phyloP scores from a whole-genome alignment of 495 filamentous ascomycete genomes.

The Cairneyella variabilis region DNA sequence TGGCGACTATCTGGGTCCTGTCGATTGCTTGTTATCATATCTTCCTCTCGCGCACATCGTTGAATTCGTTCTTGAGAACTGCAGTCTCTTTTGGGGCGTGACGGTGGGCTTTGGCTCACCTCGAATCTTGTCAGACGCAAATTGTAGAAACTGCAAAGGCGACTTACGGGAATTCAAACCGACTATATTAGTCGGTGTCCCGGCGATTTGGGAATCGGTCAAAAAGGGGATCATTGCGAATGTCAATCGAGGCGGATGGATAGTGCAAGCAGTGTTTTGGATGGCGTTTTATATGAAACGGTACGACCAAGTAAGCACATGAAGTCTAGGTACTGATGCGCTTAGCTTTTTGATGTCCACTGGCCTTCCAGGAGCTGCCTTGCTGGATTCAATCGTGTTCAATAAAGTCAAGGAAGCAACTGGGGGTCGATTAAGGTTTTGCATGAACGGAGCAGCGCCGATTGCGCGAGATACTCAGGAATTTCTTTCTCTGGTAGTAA shows the following conservation, averaged over 20 bases:
- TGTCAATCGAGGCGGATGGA: conserved; percentile 63
- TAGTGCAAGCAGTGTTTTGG: conserved; percentile 87
- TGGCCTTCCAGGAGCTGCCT: conserved; percentile 66
- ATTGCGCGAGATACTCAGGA: conserved; percentile 79
- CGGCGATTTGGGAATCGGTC: conserved; percentile 94
- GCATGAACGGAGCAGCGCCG: conserved; percentile 81
- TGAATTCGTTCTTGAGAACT: conserved; percentile 94
- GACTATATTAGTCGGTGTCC: conserved; percentile 87
- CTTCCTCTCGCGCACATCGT: conserved; percentile 91
- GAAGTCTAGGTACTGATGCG: background rate
- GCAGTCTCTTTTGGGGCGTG: conserved; percentile 83
- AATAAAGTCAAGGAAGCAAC: conserved; percentile 87
- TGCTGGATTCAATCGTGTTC: conserved; percentile 76
- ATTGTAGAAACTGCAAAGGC: conserved; percentile 86
- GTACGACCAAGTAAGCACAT: conserved; percentile 31
- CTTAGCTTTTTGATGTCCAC: conserved; percentile 51
- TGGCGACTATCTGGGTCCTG: conserved; percentile 74
- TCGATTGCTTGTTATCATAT: conserved; percentile 86
- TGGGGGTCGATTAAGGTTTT: conserved; percentile 70
- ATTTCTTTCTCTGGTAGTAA: conserved; percentile 82
- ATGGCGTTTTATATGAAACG: conserved; percentile 73
- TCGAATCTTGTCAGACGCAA: conserved; percentile 81
- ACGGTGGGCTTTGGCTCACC: conserved; percentile 95
- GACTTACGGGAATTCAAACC: conserved; percentile 93
- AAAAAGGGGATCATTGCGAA: conserved; percentile 93